Evolutionary conservation across 2,329 filamentous ascomycete species (phyloP).

Genomic region (Fusarium sp.): DNA sequence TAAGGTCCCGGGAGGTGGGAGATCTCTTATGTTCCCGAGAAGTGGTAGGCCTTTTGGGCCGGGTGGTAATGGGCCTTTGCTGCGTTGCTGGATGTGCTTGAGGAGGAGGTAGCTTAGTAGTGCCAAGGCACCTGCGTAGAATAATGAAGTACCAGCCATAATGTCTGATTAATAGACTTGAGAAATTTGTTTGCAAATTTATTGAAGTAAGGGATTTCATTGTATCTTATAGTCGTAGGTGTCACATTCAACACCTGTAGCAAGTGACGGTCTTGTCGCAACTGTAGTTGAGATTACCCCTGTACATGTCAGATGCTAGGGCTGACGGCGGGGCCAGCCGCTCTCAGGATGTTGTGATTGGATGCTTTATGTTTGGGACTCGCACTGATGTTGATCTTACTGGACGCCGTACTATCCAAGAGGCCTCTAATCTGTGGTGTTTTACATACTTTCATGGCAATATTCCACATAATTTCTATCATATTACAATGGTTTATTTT

Average conservation of each 20-base stretch:
- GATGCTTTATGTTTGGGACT: not conserved
- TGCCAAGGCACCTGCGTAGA: not conserved
- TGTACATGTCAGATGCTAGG: not conserved
- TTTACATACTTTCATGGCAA: no score
- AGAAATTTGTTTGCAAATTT: not conserved
- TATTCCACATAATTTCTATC: no score
- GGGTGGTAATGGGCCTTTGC: slow-evolving; percentile 53
- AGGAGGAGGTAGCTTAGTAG: accelerated
- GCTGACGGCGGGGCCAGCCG: not conserved
- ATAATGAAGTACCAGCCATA: not conserved
- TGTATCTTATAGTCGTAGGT: not conserved
- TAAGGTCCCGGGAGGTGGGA: slow-evolving; percentile 54
- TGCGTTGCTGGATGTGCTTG: not conserved
- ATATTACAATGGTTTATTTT: no score
- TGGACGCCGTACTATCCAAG: no score
- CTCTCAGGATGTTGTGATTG: not conserved
- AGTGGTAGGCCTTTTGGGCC: slow-evolving; percentile 62
- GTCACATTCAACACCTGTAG: not conserved
- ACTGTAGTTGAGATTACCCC: not conserved
- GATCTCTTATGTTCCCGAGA: slow-evolving; percentile 63
- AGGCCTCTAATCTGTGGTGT: no score
- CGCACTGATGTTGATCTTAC: no score
- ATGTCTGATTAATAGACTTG: not conserved
- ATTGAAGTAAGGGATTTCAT: not conserved
- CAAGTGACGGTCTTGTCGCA: not conserved